These are phyloP conservation scores for Glonium stellatum DNA, from an alignment of 495 filamentous ascomycete species.

Conservation along the genomic window DNA sequence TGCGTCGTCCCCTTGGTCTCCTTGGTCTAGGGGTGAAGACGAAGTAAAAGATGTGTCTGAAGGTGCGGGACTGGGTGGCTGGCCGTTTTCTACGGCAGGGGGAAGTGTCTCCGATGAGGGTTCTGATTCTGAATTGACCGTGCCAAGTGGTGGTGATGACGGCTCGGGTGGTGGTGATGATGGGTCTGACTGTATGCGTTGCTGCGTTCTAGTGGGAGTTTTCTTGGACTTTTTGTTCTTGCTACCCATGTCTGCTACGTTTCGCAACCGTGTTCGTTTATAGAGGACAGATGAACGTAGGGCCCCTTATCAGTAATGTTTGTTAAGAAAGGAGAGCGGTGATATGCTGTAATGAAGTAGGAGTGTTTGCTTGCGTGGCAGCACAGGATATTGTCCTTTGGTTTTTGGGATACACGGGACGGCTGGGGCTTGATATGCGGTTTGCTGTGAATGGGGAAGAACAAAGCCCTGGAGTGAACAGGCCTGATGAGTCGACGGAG, in stretches of 20 bases:
- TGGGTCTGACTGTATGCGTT: background rate
- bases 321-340: conserved; percentile 19
- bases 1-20: too few species aligned
- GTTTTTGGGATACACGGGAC: conserved; percentile 9
- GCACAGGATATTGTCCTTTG: background rate
- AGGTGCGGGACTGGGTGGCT: too few species aligned
- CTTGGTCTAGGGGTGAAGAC: too few species aligned
- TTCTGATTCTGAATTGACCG: background rate
- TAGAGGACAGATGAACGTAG: conserved; percentile 3
- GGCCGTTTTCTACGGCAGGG: too few species aligned
- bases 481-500: conserved; percentile 11
- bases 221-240: background rate
- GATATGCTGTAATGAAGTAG: conserved; percentile 12
- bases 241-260: background rate
- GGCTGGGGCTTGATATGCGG: conserved; percentile 19
- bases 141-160: background rate
- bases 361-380: conserved; percentile 27
- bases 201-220: background rate
- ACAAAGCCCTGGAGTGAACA: conserved; percentile 19
- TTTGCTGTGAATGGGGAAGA: conserved; percentile 10
- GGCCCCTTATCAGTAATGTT: conserved; percentile 12
- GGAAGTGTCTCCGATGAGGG: background rate
- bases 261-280: conserved; percentile 2
- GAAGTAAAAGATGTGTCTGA: too few species aligned
- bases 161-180: background rate